Percentiles rank a stretch among this genome's conserved stretches.
These are phyloP conservation scores for Phytophthora cactorum DNA, from an alignment of 352 stramenopile genomes.

Conservation along the genomic window DNA sequence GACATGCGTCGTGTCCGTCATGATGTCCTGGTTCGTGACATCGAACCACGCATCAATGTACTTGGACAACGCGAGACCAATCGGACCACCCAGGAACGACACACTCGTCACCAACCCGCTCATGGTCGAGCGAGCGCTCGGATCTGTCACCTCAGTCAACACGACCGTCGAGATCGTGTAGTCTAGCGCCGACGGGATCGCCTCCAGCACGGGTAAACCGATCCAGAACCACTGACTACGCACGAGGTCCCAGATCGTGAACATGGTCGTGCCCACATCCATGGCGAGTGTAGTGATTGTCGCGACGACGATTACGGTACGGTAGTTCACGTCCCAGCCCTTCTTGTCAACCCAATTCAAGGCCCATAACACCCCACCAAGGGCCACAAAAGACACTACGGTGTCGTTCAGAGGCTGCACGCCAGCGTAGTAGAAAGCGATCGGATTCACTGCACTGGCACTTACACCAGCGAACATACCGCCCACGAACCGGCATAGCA, in stretches of 20 bases:
- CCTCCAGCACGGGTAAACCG: slow-evolving; percentile 62
- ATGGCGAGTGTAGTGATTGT: slow-evolving; percentile 40
- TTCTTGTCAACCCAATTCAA: slow-evolving; percentile 43
- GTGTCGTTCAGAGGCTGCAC: slow-evolving; percentile 62
- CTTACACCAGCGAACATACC: slow-evolving; percentile 45
- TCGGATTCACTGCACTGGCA: slow-evolving; percentile 43
- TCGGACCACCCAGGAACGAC: slow-evolving; percentile 44
- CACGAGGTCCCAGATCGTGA: slow-evolving; percentile 43
- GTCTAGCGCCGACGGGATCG: slow-evolving; percentile 52
- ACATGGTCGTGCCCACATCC: slow-evolving; percentile 47
- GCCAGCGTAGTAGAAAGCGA: slow-evolving; percentile 52
- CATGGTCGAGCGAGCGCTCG: slow-evolving; percentile 25
- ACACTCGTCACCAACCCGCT: slow-evolving; percentile 53
- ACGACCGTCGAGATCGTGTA: slow-evolving; percentile 58
- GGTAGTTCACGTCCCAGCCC: slow-evolving; percentile 52
- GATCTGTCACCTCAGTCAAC: slow-evolving; percentile 57
- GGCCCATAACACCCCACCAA: slow-evolving; percentile 28
- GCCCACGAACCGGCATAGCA: slow-evolving; percentile 46
- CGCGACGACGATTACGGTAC: slow-evolving; percentile 41
- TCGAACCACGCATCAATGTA: slow-evolving; percentile 62
- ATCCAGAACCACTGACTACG: slow-evolving; percentile 61
- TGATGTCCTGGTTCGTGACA: slow-evolving; percentile 39
- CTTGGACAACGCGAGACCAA: slow-evolving; percentile 59
- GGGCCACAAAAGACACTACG: slow-evolving; percentile 52
- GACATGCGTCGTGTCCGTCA: slow-evolving; percentile 47